Percentiles rank a stretch among this genome's conserved stretches.
Conservation (phyloP, 805 yeast genomes). For the Saturnispora kantuleensis region DNA sequence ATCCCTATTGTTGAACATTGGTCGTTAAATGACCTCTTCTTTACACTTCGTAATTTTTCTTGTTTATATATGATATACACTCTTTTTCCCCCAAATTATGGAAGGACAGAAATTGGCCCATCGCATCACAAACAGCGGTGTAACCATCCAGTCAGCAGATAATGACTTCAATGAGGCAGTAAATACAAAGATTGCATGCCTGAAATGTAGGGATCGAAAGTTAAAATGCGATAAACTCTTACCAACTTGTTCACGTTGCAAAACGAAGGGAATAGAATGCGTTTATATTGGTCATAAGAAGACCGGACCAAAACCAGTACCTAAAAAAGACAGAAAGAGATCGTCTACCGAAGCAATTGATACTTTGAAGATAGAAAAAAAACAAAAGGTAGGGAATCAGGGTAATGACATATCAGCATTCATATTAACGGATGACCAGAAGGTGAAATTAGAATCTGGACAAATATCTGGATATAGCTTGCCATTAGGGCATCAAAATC, state of each 20-base stretch:
- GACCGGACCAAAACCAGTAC: constrained; percentile 25
- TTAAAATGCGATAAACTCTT: constrained; percentile 23
- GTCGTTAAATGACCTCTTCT: constrained; percentile 35
- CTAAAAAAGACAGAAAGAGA: neutral
- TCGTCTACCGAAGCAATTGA: neutral
- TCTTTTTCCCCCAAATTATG: neutral
- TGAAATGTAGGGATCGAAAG: constrained; percentile 24
- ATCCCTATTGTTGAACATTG: constrained; percentile 56
- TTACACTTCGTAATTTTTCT: neutral
- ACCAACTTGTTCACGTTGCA: constrained; percentile 23
- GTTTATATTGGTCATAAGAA: constrained; percentile 22
- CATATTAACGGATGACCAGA: constrained; percentile 2
- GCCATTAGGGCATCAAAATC: too few species aligned
- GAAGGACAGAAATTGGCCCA: neutral
- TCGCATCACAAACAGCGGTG: neutral
- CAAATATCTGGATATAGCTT: too few species aligned
- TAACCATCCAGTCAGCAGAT: neutral
- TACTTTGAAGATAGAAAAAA: neutral
- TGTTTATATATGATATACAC: neutral
- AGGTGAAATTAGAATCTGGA: neutral
- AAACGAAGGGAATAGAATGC: constrained; percentile 14
- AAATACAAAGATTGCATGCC: constrained; percentile 24
- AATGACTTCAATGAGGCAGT: constrained; percentile 3
- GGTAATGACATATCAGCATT: constrained; percentile 3
- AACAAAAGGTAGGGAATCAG: neutral